phyloP scores from a whole-genome alignment of 805 yeast species.

The Wickerhamiella nectarea region DNA sequence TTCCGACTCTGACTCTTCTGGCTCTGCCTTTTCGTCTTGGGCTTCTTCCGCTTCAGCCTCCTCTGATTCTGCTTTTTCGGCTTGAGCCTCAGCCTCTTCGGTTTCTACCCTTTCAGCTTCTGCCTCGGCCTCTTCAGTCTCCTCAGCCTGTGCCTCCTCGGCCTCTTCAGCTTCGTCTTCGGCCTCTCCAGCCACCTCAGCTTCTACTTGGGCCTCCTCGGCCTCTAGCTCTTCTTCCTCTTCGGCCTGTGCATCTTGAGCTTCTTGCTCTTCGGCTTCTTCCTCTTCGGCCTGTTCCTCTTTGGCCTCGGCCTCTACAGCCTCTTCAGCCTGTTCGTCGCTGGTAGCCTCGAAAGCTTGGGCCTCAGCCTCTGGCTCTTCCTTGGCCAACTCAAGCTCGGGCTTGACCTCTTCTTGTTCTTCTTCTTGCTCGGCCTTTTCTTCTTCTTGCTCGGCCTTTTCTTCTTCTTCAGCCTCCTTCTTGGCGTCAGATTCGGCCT shows the following conservation, averaged over 20 bases:
- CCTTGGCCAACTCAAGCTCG: too few relatives aligned
- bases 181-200: slow-evolving; percentile 4
- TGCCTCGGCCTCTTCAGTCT: background rate
- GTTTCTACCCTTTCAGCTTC: slow-evolving; percentile 1
- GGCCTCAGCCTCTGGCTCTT: too few relatives aligned
- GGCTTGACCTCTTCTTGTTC: too few relatives aligned
- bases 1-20: too few relatives aligned
- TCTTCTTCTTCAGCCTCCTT: too few relatives aligned
- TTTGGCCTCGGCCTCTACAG: background rate
- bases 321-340: background rate
- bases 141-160: slow-evolving; percentile 7
- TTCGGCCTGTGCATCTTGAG: background rate
- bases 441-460: too few relatives aligned
- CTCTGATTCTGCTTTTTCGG: background rate
- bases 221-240: background rate
- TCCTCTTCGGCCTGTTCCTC: background rate
- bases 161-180: background rate
- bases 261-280: background rate
- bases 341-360: background rate
- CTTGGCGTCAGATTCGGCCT: too few relatives aligned
- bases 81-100: slow-evolving; percentile 1
- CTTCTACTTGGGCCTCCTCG: slow-evolving; percentile 6
- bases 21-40: slow-evolving; percentile 3
- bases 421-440: background rate
- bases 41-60: too few relatives aligned